These are phyloP conservation scores for Pterulicium gracile DNA, from an alignment of 1,284 basidiomycete genomes.

Conservation along the genomic window DNA sequence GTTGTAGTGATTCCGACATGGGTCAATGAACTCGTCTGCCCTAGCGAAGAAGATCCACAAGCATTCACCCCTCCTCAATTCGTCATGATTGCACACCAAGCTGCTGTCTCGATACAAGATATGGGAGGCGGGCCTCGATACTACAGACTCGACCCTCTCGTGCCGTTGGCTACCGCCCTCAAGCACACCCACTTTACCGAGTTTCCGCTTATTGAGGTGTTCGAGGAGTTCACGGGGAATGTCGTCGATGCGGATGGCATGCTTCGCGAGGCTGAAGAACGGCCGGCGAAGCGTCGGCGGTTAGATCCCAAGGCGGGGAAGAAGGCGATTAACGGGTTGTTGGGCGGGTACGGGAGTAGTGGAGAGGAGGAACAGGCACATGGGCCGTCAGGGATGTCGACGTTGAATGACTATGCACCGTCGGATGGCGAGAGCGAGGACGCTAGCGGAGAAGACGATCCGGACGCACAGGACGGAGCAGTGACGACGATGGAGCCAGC, in stretches of 20 bases:
- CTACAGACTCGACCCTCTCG: constrained; percentile 42
- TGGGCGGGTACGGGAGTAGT: constrained; percentile 61
- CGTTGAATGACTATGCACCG: constrained; percentile 44
- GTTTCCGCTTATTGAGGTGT: constrained; percentile 71
- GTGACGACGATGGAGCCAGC: constrained; percentile 30
- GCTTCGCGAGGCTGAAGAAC: constrained; percentile 26
- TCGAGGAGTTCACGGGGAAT: constrained; percentile 49
- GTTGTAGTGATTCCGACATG: constrained; percentile 34
- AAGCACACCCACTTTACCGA: constrained; percentile 63
- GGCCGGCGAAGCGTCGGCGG: constrained; percentile 39
- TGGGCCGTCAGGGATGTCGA: constrained; percentile 23
- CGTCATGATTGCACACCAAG: constrained; percentile 40
- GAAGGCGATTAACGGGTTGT: constrained; percentile 42
- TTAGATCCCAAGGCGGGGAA: constrained; percentile 38
- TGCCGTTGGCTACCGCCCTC: constrained; percentile 38
- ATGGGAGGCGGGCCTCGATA: constrained; percentile 21
- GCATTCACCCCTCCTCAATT: constrained; percentile 46
- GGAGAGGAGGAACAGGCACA: constrained; percentile 26
- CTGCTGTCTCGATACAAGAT: constrained; percentile 14
- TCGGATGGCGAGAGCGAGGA: constrained; percentile 33
- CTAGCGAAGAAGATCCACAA: constrained; percentile 43
- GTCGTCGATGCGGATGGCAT: constrained; percentile 42
- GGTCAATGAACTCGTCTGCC: constrained; percentile 39
- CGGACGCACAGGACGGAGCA: constrained; percentile 17
- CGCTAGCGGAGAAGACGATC: constrained; percentile 18